Percentiles rank a stretch among this genome's conserved stretches.
phyloP scores from a whole-genome alignment of 192 early-diverging fungal species.

The Obelidium mucronatum region DNA sequence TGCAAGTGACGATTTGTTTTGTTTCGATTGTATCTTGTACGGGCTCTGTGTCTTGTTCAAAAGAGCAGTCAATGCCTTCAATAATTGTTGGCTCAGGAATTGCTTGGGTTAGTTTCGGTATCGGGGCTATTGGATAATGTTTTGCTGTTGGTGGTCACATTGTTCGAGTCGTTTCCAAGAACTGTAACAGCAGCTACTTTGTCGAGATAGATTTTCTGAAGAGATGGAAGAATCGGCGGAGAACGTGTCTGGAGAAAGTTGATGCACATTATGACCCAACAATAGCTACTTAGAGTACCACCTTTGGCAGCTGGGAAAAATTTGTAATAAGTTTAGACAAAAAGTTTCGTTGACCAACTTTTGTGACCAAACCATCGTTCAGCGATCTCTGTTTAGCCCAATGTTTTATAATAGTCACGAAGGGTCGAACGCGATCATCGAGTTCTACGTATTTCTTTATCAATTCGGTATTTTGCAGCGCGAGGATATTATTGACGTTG shows the following conservation, averaged over 20 bases:
- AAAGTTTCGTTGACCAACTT: constrained; percentile 1
- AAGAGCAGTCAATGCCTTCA: constrained; percentile 73
- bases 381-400: constrained; percentile 87
- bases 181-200: constrained; percentile 1
- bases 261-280: constrained; percentile 92
- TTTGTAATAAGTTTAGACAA: not conserved
- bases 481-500: constrained; percentile 93
- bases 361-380: constrained; percentile 77
- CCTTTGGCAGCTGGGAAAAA: constrained; percentile 74
- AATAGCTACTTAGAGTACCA: constrained; percentile 92
- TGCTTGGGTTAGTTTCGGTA: constrained; percentile 38
- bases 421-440: constrained; percentile 86
- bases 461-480: constrained; percentile 88
- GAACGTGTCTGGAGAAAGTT: constrained; percentile 91
- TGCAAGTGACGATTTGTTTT: constrained; percentile 80
- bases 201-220: constrained; percentile 69
- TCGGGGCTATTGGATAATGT: too few relatives aligned
- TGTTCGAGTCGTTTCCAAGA: not conserved
- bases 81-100: constrained; percentile 37
- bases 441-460: constrained; percentile 89
- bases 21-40: constrained; percentile 70
- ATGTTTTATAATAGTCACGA: constrained; percentile 93
- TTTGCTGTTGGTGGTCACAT: not conserved
- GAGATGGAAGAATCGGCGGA: constrained; percentile 87
- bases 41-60: constrained; percentile 73